A percentile compares a stretch with the other conserved stretches of the same genome.
Conservation (phyloP, 768 basidiomycete species). For the Amanita pallidorosea region DNA sequence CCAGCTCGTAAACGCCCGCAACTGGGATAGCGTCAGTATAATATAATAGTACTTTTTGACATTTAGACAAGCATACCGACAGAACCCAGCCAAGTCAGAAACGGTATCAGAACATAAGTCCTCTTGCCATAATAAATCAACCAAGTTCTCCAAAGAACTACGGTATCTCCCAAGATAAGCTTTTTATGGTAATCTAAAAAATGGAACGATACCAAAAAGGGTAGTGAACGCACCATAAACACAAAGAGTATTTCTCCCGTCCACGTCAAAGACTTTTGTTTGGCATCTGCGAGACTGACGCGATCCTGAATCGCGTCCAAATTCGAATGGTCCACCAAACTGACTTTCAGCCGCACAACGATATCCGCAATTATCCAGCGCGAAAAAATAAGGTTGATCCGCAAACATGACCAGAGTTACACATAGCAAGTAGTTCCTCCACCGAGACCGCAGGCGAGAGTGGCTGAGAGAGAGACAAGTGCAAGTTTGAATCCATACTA, state of each 20-base stretch:
- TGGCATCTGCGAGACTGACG: constrained; percentile 12
- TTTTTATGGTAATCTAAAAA: constrained; percentile 1
- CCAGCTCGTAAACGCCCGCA: constrained; percentile 18
- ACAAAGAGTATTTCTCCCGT: constrained; percentile 20
- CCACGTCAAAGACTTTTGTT: constrained; percentile 16
- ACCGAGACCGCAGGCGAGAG: constrained; percentile 7
- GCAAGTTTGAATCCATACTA: no score
- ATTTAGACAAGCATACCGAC: constrained; percentile 10
- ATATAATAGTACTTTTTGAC: not conserved
- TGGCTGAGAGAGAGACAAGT: constrained; percentile 8
- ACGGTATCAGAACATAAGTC: constrained; percentile 12
- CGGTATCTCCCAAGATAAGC: constrained; percentile 18
- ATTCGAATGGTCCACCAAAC: constrained; percentile 14
- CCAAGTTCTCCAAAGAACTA: constrained; percentile 21
- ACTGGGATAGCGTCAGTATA: constrained; percentile 6
- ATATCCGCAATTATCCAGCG: constrained; percentile 18
- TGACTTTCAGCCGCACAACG: constrained; percentile 16
- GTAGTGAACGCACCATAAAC: constrained; percentile 13
- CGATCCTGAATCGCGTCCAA: constrained; percentile 8
- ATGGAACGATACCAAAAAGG: not conserved
- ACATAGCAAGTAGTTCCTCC: constrained; percentile 11
- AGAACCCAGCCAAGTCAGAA: constrained; percentile 18
- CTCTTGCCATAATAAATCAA: constrained; percentile 11
- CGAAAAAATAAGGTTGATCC: constrained; percentile 17
- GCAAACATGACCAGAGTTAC: constrained; percentile 18